A percentile compares a stretch with the other conserved stretches of the same genome.
Conservation (phyloP, 139 green algal genomes). For the Chlamydomonas schloesseri region DNA sequence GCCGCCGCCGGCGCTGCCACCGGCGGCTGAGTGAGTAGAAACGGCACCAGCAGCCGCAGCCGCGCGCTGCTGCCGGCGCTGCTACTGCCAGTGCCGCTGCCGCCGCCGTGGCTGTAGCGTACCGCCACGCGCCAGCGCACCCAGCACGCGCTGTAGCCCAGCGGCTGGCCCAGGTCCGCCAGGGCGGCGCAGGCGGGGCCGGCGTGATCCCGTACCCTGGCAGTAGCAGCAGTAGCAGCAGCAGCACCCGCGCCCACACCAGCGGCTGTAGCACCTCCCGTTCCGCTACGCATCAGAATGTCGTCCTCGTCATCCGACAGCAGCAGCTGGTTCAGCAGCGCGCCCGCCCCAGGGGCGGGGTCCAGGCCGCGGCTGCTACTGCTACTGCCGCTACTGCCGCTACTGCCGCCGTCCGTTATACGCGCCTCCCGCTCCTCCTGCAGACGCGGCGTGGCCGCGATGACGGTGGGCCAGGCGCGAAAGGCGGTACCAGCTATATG, state of each 20-base stretch:
- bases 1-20: background rate
- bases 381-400: background rate
- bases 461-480: no score
- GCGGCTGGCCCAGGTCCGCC: no score
- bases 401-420: no score
- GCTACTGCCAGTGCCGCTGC: background rate
- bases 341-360: background rate
- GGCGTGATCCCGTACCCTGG: no score
- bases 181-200: no score
- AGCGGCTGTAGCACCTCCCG: background rate
- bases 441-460: no score
- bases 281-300: no score
- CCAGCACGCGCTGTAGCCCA: constrained; percentile 26
- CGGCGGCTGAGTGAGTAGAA: background rate
- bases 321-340: background rate
- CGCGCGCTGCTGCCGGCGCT: background rate
- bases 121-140: background rate
- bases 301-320: background rate
- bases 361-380: background rate
- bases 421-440: no score
- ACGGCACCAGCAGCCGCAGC: background rate
- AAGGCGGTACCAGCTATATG: no score
- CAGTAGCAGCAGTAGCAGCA: no score
- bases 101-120: no score
- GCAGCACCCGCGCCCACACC: no score